phyloP scores from a whole-genome alignment of 257 asterid genomes.

The Verbascum thapsus region DNA sequence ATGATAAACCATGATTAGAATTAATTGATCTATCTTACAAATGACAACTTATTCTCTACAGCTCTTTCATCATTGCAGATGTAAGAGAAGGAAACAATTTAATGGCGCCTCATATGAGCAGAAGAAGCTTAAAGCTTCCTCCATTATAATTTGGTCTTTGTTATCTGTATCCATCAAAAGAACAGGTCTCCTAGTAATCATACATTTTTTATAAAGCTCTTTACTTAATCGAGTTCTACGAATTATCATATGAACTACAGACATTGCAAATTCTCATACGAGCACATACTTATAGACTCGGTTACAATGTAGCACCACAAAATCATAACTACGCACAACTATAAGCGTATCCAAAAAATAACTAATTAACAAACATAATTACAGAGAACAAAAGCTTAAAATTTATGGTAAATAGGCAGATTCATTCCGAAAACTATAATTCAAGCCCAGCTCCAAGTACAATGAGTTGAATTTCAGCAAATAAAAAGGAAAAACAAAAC shows the following conservation, averaged over 20 bases:
- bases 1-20: not conserved
- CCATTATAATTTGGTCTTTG: conserved; percentile 1
- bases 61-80: conserved; percentile 21
- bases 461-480: not conserved
- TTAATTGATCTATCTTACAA: not conserved
- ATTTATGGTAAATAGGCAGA: not conserved
- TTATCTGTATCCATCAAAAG: conserved; percentile 4
- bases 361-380: conserved; percentile 8
- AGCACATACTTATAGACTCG: not conserved
- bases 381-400: not conserved
- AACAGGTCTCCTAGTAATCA: conserved; percentile 7
- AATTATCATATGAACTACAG: not conserved
- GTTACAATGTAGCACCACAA: not conserved
- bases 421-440: conserved; percentile 25
- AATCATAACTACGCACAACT: conserved; percentile 8
- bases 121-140: conserved; percentile 17
- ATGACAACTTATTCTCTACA: not conserved
- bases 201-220: conserved; percentile 20
- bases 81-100: too few species aligned
- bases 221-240: conserved; percentile 16
- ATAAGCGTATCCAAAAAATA: conserved; percentile 8
- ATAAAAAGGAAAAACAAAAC: not conserved
- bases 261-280: not conserved
- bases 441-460: conserved; percentile 24
- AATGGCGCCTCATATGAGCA: not conserved